These are phyloP conservation scores for Haplosporangium gracile DNA, from an alignment of 192 early-diverging fungal species.

Conservation along the genomic window DNA sequence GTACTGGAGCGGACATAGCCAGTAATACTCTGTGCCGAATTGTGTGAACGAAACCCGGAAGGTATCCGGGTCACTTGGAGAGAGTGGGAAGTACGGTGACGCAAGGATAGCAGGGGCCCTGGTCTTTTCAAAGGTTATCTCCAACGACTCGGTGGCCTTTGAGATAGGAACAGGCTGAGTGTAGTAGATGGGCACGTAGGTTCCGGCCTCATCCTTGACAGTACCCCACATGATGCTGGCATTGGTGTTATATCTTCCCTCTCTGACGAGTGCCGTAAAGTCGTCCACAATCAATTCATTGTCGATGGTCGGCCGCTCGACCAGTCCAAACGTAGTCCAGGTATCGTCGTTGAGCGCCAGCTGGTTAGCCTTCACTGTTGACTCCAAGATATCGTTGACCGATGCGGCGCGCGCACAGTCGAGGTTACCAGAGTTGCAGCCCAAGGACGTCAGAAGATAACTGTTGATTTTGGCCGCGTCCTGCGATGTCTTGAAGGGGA, in stretches of 20 bases:
- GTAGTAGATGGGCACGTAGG: constrained; percentile 35
- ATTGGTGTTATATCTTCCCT: constrained; percentile 41
- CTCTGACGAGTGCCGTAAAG: constrained; percentile 39
- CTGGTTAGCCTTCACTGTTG: constrained; percentile 22
- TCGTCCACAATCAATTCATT: constrained; percentile 39
- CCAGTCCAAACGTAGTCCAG: constrained; percentile 35
- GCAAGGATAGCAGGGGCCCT: constrained; percentile 16
- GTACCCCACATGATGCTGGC: constrained; percentile 46
- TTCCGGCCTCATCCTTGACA: constrained; percentile 40
- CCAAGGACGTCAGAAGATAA: constrained; percentile 28
- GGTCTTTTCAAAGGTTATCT: constrained; percentile 24
- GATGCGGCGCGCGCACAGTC: constrained; percentile 28
- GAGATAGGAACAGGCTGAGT: constrained; percentile 20
- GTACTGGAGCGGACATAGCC: constrained; percentile 40
- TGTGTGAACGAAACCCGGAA: constrained; percentile 26
- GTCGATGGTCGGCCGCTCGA: constrained; percentile 47
- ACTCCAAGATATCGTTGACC: constrained; percentile 12
- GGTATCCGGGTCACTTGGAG: constrained; percentile 20
- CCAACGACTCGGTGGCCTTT: background rate
- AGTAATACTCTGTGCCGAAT: constrained; percentile 43
- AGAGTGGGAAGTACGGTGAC: constrained; percentile 29
- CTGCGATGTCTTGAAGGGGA: constrained; percentile 37
- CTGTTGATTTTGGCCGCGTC: constrained; percentile 7
- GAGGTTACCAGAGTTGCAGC: constrained; percentile 17
- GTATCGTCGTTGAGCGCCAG: constrained; percentile 30